Base-by-base conservation (phyloP, 176 grass and related monocot genomes). In the Cymbopogon citratus region DNA sequence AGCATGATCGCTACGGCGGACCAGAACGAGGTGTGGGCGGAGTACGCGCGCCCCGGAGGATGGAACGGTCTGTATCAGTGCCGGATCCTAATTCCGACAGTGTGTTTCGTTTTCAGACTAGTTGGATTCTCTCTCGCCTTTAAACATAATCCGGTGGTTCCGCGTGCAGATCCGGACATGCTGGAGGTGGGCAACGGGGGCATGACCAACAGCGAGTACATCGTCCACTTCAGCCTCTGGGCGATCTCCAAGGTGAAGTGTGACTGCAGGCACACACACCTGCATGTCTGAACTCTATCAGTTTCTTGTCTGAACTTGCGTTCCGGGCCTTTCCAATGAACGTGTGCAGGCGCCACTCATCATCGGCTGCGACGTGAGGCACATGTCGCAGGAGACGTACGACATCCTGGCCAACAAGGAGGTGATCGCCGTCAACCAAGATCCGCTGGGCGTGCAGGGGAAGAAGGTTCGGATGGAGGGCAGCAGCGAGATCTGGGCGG, bases 351-450 rank as follows among this genome's bases (percentile, higher is more conserved):
- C 96, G 82, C 96, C 92, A 18, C 90, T 95, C 39, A 82, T 98
- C 63, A 88, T 98, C 74, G 96, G 96, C 19, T 98, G 96, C 81
- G 96, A 98, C 71, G 90, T 93, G 34, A 63, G 90, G 23, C 72
- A 91, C 73, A 88, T 95, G 71, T 73, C 90, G 70, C 90, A 91
- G 56, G 83, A 88, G 14, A 98, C 92, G n/a, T 66, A 89, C 84
- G 62, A 69, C 80, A 91, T 98, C 81, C 68, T 98, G 19, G 76
- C 87, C 25, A 98, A 98, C 73, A 80, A 93, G 78, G 96, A 98
- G 84, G 96, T 95, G 59, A 98, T 98, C 88, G 92, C 91, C 35
- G 86, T 98, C 41, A 95, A 91, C 86, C 92, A 98, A 90, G 92
- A 98, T 71, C 16, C 87, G 48, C 84, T 95, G 7, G 92, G 96